Conservation (phyloP, 1,284 basidiomycete species). For the Athelia psychrophila region DNA sequence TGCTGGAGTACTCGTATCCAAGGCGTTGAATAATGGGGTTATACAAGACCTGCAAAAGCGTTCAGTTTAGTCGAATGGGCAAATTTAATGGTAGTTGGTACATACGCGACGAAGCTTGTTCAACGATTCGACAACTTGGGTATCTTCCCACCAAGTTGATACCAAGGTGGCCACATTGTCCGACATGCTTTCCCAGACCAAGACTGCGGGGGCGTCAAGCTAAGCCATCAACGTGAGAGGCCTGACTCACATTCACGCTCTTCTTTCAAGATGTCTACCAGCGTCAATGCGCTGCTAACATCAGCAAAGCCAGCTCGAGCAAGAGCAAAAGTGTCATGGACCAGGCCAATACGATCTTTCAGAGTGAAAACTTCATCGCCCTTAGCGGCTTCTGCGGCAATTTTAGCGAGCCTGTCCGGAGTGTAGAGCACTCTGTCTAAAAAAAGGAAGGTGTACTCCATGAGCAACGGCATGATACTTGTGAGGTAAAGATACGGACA, state of each 20-base stretch:
- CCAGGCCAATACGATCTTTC: conserved; percentile 85
- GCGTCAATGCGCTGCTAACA: conserved; percentile 73
- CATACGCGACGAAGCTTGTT: conserved; percentile 64
- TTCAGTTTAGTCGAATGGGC: conserved; percentile 2
- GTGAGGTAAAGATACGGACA: conserved; percentile 49
- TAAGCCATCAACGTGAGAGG: neutral
- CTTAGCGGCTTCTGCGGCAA: conserved; percentile 79
- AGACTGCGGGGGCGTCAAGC: conserved; percentile 37
- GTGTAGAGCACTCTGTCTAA: conserved; percentile 87
- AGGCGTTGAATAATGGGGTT: conserved; percentile 77
- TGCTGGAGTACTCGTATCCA: conserved; percentile 73
- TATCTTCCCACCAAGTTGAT: conserved; percentile 87
- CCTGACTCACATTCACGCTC: conserved; percentile 71
- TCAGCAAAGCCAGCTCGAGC: conserved; percentile 79
- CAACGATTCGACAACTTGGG: conserved; percentile 57
- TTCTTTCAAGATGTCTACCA: conserved; percentile 65
- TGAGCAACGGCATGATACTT: neutral
- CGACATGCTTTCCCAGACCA: conserved; percentile 73
- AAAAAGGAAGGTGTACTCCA: neutral
- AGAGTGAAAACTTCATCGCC: conserved; percentile 66
- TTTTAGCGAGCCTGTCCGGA: conserved; percentile 74
- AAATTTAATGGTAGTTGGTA: conserved; percentile 3
- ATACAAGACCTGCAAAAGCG: conserved; percentile 57
- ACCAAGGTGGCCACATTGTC: conserved; percentile 54
- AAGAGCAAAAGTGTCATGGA: conserved; percentile 80